Evolutionary conservation across 2,329 filamentous ascomycete genomes (phyloP), one percentile per base, ranked within the genome.

Genomic region (Tympanopsis confertula): DNA sequence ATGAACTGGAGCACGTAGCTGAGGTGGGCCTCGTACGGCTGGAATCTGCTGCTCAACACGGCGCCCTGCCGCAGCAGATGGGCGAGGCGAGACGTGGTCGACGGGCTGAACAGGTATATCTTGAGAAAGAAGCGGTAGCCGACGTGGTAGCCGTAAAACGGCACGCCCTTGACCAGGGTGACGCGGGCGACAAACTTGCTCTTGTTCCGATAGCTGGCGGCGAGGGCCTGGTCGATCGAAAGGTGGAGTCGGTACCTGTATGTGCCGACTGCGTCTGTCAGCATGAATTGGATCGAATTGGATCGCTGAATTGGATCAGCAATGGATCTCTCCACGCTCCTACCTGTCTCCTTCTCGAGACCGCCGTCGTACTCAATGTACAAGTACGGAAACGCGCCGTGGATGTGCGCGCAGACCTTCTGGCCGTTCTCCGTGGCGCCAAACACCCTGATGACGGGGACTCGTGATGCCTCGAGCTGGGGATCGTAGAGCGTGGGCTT

Each of bases 1-100:
- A 98, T 96, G 74, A 93, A 98, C 59, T 98, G 91, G 7, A 91
- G 69, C 5, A 95, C 63, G 54, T 88, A 96, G 52, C 94, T 86
- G 43, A 96, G 58, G 55, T 98, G 91, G 14, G 86, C 87, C 59
- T 98, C 91, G 52, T 91, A 94, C 0, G 91, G 89, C 52, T 96
- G 89, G 33, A 98, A 82, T 19, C 74, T 71, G 41, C 73, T 74
- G 52, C 85, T 85, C 74, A 96, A 74, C 32, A 98, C 79, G 20
- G 82, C 82, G 5, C 91, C 91, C 57, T 94, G 87, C 14, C 85
- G 79, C 32, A 98, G 66, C 36, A 98, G 68, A 51, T 96, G 88
- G 19, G 85, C 78, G 41, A 96, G 67, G 20, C 89, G 76, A n/a
- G 80, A 86, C 74, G 91, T 93, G 43, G 89, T 75, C 32, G 78